Base-by-base conservation (phyloP, 768 basidiomycete genomes). In the Termitomyces sp. region DNA sequence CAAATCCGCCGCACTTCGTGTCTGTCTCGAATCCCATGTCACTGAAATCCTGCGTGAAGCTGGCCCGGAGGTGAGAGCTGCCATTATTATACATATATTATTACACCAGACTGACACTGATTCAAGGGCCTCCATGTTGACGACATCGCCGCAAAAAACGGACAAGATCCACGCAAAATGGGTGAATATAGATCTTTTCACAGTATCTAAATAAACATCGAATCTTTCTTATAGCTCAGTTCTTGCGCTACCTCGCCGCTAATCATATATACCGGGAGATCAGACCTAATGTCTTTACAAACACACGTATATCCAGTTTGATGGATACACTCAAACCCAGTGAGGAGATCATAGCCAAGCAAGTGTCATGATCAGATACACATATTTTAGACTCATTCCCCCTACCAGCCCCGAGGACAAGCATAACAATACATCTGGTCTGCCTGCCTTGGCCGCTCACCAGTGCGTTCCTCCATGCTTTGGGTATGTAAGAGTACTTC, bases 31-130 rank as follows among this genome's bases (percentile, higher is more conserved):
- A 43, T 63, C 66, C 3, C 64, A 70, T 52, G 70, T 70, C n/a
- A 65, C 64, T 2, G 73, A 74, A 52, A 71, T 74, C 19, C 58
- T 75, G n/a, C 66, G 70, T 1, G 71, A 71, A 48, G 71, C 68
- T 9, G 74, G 74, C 7, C 26, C 51, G 8, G 30, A 45, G 37
- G 26, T 44, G 1, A 26, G 49, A 33, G 26, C 12, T 30, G 11
- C 53, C 33, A 35, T 43, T 12, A 33, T 28, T 43, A 15, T 23
- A 44, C 37, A 15, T 47, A n/a, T 5, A 43, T 48, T 19, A 21
- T 7, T 23, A 15, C 19, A 19, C 6, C 5, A 7, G 11, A 9
- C 14, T 5, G 4, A 33, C 5, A 4, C 1, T 11, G 6, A 9
- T 14, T 14, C 7, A 46, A 69, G 67, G 70, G 70, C 8, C 57